Base-by-base conservation (phyloP, 1,139 yeast genomes). In the Candida dubliniensis region DNA sequence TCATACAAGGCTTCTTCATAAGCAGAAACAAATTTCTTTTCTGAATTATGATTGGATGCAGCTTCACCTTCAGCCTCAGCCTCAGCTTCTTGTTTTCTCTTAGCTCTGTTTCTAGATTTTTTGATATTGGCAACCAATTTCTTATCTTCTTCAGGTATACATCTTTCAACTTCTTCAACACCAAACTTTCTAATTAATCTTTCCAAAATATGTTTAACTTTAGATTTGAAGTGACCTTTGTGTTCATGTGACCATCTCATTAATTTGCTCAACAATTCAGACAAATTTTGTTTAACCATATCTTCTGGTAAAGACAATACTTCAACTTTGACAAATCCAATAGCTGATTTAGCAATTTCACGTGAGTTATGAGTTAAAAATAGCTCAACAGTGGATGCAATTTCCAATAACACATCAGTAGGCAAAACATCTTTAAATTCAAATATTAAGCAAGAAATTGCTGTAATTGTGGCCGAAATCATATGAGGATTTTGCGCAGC, bases 211-310 rank as follows among this genome's bases (percentile, higher is more conserved):
- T 93, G 97, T 69, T 89, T 89, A 36, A 93, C 95, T 66, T 88
- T 91, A 26, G 90, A 79, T 63, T 88, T 89, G 76, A 95, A 91
- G 60, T 90, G 96, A 34, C 95, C 95, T 58, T 88, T 88, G 67
- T 91, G 97, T 63, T 90, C 98, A 63, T 89, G 95, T 35, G 96
- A 88, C 95, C 98, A 91, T 53, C 82, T 82, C 79, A 93, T 75
- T 56, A 93, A 75, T 56, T 87, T 84, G 33, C 77, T 72, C 46
- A 93, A 72, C 45, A 93, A 69, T 23, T 78, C 83, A 38, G 76
- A 72, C 57, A 95, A 77, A 54, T 85, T 82, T 8, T 82, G 77
- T 57, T 77, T 79, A 43, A 93, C 83, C 55, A 84, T 63, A 24
- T 87, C 96, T 52, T 81, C 86, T 7, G 98, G 97, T 47, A 93